Evolutionary conservation across 192 early-diverging fungal species (phyloP), one percentile per base, ranked within the genome.

Genomic region (Coemansia sp.): DNA sequence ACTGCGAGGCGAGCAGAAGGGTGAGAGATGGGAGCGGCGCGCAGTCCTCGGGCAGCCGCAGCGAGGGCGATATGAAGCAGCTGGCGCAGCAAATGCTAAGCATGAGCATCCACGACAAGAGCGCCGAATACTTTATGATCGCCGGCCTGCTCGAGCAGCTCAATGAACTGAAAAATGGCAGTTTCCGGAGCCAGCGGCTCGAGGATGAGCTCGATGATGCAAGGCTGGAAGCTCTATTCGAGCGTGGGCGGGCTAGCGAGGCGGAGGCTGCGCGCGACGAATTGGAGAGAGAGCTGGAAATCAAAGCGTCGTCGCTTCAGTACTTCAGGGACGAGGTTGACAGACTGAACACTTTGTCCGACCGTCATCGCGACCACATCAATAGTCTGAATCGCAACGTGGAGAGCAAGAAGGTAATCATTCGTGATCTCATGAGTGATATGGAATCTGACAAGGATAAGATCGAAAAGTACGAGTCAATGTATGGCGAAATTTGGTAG

Each of bases 311-410:
- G 22, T 47, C 46, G 46, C 22, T 47, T 47, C 20, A 17, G 2
- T 47, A 47, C 10, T 24, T 12, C 22, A 22, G 22, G 46, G 25
- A 47, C 10, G 46, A 47, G 11, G 46, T 47, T 22, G 12, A 25
- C 24, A 47, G 46, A 2, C 49, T 53, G 49, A 53, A 53, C 14
- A 29, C 19, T 2, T 10, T 53, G 12, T 53, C 49, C 14, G 35
- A 47, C 31, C 68, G 45, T 25, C 22, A 70, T 41, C 35, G 62
- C 35, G 27, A 40, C 6, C 10, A 63, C 31, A 7, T 46, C 20
- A 24, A 43, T 6, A 5, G 24, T 22, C 32, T 63, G 51, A 3
- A 59, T 6, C 19, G 57, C 3, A 38, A 38, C 42, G 10, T 19
- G 14, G 35, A 19, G 38, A 24, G 4, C 42, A 57, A 10, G 57